Conservation (phyloP, 2,329 filamentous ascomycete genomes). For the Zymoseptoria brevis region DNA sequence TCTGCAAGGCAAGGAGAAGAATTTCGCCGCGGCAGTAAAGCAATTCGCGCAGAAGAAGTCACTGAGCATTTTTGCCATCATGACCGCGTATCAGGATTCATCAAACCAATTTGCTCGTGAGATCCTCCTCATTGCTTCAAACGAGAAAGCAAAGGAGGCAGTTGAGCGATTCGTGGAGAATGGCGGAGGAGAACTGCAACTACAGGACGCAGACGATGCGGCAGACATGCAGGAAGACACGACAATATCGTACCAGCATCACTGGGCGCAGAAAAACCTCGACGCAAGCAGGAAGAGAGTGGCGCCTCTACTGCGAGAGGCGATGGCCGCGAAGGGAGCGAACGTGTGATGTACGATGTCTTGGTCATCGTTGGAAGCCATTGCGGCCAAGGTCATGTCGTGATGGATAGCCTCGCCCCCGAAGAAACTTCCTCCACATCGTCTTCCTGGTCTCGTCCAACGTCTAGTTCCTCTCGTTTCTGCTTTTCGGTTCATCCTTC, state of each 20-base stretch:
- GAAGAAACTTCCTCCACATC: not conserved
- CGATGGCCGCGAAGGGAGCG: conserved; percentile 22
- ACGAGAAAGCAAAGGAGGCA: conserved; percentile 43
- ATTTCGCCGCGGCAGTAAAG: conserved; percentile 44
- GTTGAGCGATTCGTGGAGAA: conserved; percentile 48
- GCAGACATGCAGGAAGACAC: conserved; percentile 29
- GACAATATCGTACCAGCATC: conserved; percentile 41
- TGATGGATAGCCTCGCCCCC: not conserved
- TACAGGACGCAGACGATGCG: conserved; percentile 47
- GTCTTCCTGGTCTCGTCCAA: not conserved
- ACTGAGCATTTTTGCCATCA: conserved; percentile 58
- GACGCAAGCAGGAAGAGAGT: conserved; percentile 57
- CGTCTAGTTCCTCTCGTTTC: not conserved
- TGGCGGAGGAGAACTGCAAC: conserved; percentile 43
- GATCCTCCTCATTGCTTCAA: conserved; percentile 55
- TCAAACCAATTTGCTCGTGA: conserved; percentile 55
- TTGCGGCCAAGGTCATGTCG: not conserved
- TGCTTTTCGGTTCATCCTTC: not conserved
- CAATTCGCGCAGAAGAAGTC: conserved; percentile 49
- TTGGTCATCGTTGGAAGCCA: not conserved
- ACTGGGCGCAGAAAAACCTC: conserved; percentile 59
- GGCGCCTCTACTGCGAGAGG: conserved; percentile 49
- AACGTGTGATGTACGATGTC: not conserved
- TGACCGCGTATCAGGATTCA: conserved; percentile 56
- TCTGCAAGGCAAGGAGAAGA: conserved; percentile 47